These are phyloP conservation scores for Limnanthes douglasii DNA, from an alignment of 345 rosid genomes.

Conservation along the genomic window DNA sequence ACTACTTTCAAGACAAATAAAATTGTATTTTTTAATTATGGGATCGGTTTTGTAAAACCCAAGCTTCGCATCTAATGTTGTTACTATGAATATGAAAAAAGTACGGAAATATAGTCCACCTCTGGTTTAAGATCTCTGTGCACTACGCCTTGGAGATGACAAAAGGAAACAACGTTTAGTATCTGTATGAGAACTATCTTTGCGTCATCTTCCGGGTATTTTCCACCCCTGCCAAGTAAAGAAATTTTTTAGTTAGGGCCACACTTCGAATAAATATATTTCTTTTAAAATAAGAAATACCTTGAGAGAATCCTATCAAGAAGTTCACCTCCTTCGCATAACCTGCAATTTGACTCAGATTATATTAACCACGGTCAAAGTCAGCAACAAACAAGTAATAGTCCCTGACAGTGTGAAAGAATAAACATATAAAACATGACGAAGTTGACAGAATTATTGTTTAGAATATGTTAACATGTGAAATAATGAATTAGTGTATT, in stretches of 20 bases:
- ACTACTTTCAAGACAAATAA: too few species aligned
- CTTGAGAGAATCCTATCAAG: slow-evolving; percentile 80
- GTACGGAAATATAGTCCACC: slow-evolving; percentile 25
- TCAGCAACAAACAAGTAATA: neutral
- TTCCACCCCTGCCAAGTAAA: slow-evolving; percentile 54
- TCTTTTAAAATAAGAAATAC: slow-evolving; percentile 15
- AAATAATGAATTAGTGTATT: neutral
- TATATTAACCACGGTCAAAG: neutral
- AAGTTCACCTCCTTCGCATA: slow-evolving; percentile 97
- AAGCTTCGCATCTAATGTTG: slow-evolving; percentile 3
- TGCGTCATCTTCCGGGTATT: slow-evolving; percentile 83
- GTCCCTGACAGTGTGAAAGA: too few species aligned
- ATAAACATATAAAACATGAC: too few species aligned
- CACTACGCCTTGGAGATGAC: slow-evolving; percentile 96
- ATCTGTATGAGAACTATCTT: slow-evolving; percentile 73
- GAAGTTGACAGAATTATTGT: too few species aligned
- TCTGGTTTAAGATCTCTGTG: slow-evolving; percentile 97
- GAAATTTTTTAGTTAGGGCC: slow-evolving; percentile 6
- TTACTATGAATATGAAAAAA: slow-evolving; percentile 3
- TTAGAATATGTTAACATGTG: too few species aligned
- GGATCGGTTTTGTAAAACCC: too few species aligned
- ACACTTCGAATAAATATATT: neutral
- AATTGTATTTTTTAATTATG: too few species aligned
- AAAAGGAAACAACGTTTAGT: slow-evolving; percentile 71
- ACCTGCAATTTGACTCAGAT: slow-evolving; percentile 32